Conservation (phyloP, 352 stramenopile species). For the Albugo laibachii region DNA sequence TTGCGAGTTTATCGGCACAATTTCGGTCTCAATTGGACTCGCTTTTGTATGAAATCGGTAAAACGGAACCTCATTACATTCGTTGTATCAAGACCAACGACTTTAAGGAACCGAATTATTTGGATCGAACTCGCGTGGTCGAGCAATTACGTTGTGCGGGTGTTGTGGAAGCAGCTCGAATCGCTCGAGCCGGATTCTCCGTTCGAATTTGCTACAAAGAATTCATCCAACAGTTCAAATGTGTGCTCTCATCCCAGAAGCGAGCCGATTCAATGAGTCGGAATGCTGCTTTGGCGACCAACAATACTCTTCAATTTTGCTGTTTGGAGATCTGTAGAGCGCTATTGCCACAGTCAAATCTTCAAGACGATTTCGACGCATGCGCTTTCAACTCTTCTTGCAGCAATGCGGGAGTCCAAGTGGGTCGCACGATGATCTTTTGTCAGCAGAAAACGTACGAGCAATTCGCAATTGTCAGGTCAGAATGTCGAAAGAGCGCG, state of each 20-base stretch:
- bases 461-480: not conserved
- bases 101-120: slow-evolving; percentile 32
- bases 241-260: slow-evolving; percentile 17
- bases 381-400: too few species aligned
- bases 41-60: slow-evolving; percentile 86
- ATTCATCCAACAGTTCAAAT: slow-evolving; percentile 52
- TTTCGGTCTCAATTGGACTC: slow-evolving; percentile 89
- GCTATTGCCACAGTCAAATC: not conserved
- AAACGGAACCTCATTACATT: slow-evolving; percentile 94
- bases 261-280: not conserved
- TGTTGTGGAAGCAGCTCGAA: slow-evolving; percentile 75
- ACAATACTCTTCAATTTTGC: too few species aligned
- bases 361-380: not conserved
- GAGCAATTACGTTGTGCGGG: slow-evolving; percentile 74
- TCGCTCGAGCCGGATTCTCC: slow-evolving; percentile 65
- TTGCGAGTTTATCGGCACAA: slow-evolving; percentile 68
- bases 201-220: slow-evolving; percentile 60
- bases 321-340: not conserved
- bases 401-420: slow-evolving; percentile 11
- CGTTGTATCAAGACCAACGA: slow-evolving; percentile 99
- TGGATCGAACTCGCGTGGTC: slow-evolving; percentile 52
- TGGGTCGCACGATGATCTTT: slow-evolving; percentile 42
- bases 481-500: too few species aligned
- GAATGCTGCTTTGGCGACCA: too few species aligned
- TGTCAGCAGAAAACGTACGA: slow-evolving; percentile 13